Conservation (phyloP, 441 rosid species). For the Erodium moschatum region DNA sequence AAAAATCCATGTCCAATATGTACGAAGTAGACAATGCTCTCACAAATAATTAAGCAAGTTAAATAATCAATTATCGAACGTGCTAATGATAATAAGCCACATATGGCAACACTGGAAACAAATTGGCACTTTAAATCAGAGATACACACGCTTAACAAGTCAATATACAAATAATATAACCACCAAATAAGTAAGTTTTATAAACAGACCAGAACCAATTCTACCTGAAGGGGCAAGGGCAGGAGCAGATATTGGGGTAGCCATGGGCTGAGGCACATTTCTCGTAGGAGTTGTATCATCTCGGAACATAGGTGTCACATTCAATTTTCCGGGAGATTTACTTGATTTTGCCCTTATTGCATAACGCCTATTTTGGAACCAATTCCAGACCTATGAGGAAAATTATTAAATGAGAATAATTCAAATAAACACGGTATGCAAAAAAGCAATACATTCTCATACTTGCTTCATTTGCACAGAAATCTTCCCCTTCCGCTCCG, state of each 20-base stretch:
- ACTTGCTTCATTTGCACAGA: constrained; percentile 92
- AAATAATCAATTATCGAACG: background rate
- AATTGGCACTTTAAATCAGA: background rate
- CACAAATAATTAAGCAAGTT: background rate
- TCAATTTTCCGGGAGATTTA: constrained; percentile 72
- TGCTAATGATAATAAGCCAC: background rate
- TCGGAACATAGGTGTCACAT: constrained; percentile 54
- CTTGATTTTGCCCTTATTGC: constrained; percentile 76
- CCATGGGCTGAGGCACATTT: constrained; percentile 50
- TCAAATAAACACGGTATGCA: constrained; percentile 4
- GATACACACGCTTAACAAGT: background rate
- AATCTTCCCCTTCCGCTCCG: constrained; percentile 72
- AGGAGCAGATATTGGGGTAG: constrained; percentile 15
- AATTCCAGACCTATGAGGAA: constrained; percentile 73
- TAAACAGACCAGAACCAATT: constrained; percentile 19
- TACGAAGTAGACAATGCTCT: background rate
- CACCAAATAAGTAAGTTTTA: background rate
- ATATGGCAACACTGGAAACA: background rate
- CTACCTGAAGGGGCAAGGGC: constrained; percentile 42
- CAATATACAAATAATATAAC: background rate
- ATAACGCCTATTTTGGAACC: constrained; percentile 97
- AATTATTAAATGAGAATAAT: constrained; percentile 3
- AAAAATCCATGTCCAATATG: too few species aligned
- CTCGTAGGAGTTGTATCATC: constrained; percentile 52
- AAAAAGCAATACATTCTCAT: constrained; percentile 23